Base-by-base conservation (phyloP, 2,329 filamentous ascomycete genomes). In the Aspergillus japonicus region DNA sequence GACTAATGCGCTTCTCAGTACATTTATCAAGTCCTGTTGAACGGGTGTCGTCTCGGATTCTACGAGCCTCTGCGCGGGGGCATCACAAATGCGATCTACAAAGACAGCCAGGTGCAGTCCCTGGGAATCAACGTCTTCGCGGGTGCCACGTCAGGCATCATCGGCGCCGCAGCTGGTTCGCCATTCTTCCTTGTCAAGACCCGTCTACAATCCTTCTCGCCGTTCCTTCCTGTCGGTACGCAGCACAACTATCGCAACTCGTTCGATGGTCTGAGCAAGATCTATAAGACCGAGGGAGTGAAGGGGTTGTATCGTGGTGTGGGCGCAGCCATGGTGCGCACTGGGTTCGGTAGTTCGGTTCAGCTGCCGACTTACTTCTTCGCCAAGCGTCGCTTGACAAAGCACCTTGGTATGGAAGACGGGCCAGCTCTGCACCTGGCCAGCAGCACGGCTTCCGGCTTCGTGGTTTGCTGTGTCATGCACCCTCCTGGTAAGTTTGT, bases 181-280 rank as follows among this genome's bases (percentile, higher is more conserved):
- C 95, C 95, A 2, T 98, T 99, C 79, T 99, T 99, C 84, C 86
- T 99, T 57, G 90, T 98, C 75, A 99, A 99, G 83, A 99, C 95
- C 3, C 87, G 95, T 48, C 82, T 99, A 59, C 95, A 99, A 78
- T 96, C 92, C 67, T 98, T 85, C 81, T 96, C 92, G 42, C 91
- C 93, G 4, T 95, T 93, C 77, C 83, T 95, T 12, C 95, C 95
- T 3, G 93, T 98, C 48, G 95, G 95, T 57, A 98, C 95, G n/a
- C 95, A 99, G 74, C 95, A 99, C 78, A 83, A 87, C 65, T 99
- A 99, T 79, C 86, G 85, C 66, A 94, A 93, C 76, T 92, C 94
- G 0, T 76, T 87, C 63, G 92, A 99, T 73, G 95, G 94, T 11
- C 80, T 96, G 75, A 80, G 82, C 29, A 87, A 91, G 72, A 97